Evolutionary conservation across 2,329 filamentous ascomycete genomes (phyloP).

Genomic region (Hymenoscyphus fraxineus): DNA sequence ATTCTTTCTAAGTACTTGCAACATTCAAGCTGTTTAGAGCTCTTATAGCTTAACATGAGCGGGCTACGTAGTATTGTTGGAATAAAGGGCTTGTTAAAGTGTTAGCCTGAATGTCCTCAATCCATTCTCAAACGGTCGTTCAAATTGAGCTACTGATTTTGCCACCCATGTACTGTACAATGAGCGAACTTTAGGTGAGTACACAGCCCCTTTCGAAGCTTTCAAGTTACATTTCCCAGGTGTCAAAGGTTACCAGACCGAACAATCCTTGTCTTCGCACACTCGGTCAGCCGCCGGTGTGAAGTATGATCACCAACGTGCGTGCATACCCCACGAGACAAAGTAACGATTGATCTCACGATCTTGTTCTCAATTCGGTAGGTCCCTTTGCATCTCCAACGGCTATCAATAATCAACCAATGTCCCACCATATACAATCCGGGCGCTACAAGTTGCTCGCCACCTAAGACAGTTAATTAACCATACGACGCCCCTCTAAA

Average conservation of each 20-base stretch:
- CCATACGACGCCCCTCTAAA: neutral
- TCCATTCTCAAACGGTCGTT: neutral
- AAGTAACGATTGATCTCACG: neutral
- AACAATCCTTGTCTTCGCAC: neutral
- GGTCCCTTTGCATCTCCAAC: neutral
- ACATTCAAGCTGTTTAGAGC: too few species aligned
- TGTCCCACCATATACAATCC: neutral
- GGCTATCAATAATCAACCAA: neutral
- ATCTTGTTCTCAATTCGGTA: neutral
- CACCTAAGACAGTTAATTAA: neutral
- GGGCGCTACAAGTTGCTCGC: neutral
- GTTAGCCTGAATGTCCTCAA: neutral
- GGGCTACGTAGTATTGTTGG: too few species aligned
- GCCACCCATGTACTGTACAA: neutral
- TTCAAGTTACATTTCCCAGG: neutral
- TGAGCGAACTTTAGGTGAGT: neutral
- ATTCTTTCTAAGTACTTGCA: too few species aligned
- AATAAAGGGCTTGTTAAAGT: too few species aligned
- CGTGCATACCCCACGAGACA: neutral
- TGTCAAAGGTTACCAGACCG: neutral
- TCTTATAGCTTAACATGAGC: too few species aligned
- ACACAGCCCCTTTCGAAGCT: neutral
- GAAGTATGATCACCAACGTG: neutral
- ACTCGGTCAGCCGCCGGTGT: neutral
- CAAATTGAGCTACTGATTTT: neutral